phyloP scores from a whole-genome alignment of 1,284 basidiomycete genomes.

The Trametes hirsuta region DNA sequence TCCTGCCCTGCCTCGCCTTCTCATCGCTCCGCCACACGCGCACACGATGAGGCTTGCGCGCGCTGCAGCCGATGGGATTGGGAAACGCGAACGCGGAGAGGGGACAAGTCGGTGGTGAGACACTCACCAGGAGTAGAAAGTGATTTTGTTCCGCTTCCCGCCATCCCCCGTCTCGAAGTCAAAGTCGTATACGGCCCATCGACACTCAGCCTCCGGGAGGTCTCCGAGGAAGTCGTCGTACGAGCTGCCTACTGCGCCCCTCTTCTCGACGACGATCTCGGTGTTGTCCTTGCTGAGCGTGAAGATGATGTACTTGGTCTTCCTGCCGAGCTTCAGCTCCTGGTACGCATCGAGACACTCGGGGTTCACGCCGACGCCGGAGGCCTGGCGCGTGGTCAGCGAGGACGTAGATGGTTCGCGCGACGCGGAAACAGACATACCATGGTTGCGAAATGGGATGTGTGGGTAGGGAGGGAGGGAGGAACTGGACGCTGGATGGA shows the following conservation, averaged over 20 bases:
- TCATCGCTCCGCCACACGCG: background rate
- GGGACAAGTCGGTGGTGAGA: background rate
- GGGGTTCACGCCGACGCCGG: slow-evolving; percentile 71
- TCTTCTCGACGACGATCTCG: slow-evolving; percentile 81
- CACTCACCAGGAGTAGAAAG: slow-evolving; percentile 83
- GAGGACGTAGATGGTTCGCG: slow-evolving; percentile 19
- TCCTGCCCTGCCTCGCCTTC: background rate
- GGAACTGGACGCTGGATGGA: slow-evolving; percentile 8
- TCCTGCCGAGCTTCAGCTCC: slow-evolving; percentile 84
- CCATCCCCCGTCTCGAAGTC: slow-evolving; percentile 82
- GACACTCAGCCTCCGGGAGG: slow-evolving; percentile 78
- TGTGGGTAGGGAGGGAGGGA: slow-evolving; percentile 14
- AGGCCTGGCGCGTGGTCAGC: slow-evolving; percentile 54
- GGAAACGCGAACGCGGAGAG: background rate
- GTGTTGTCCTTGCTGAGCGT: slow-evolving; percentile 65
- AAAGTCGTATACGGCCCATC: slow-evolving; percentile 95
- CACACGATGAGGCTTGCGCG: background rate
- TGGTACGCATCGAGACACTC: slow-evolving; percentile 70
- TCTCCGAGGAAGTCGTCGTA: slow-evolving; percentile 83
- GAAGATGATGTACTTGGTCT: slow-evolving; percentile 89
- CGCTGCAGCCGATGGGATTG: no score
- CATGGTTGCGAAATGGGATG: slow-evolving; percentile 26
- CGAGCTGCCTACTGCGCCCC: slow-evolving; percentile 38
- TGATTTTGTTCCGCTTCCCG: slow-evolving; percentile 90
- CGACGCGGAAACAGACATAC: slow-evolving; percentile 18